These are phyloP conservation scores for Gremmenia infestans DNA, from an alignment of 2,329 filamentous ascomycete genomes.

Conservation along the genomic window DNA sequence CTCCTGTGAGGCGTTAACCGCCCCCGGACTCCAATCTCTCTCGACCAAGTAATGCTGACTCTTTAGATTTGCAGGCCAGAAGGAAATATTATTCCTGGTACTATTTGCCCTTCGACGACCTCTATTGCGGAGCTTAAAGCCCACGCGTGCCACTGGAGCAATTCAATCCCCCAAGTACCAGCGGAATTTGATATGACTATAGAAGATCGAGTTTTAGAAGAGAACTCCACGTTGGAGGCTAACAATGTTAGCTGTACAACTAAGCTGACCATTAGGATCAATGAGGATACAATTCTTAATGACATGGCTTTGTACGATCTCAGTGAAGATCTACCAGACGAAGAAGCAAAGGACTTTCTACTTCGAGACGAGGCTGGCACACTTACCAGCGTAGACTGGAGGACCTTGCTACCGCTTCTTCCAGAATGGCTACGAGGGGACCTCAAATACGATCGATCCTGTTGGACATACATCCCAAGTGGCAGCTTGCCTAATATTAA, in stretches of 20 bases:
- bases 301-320: slow-evolving; percentile 2
- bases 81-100: not conserved
- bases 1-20: no score
- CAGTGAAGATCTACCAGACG: not conserved
- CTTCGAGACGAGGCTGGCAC: not conserved
- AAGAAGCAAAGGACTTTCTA: not conserved
- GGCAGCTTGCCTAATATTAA: not conserved
- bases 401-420: not conserved
- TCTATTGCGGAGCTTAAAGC: not conserved
- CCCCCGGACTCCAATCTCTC: no score
- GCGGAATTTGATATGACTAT: not conserved
- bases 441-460: not conserved
- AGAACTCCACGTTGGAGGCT: not conserved
- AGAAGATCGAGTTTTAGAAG: not conserved
- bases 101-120: not conserved
- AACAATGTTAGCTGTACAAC: not conserved
- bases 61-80: not conserved
- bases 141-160: not conserved
- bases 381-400: not conserved
- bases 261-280: not conserved
- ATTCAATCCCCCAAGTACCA: not conserved
- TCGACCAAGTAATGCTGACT: no score
- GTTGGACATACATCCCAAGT: slow-evolving; percentile 2
- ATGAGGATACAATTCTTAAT: not conserved
- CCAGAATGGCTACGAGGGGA: slow-evolving; percentile 1